Evolutionary conservation across 2,329 filamentous ascomycete genomes (phyloP).

Genomic region (Claviceps sp.): DNA sequence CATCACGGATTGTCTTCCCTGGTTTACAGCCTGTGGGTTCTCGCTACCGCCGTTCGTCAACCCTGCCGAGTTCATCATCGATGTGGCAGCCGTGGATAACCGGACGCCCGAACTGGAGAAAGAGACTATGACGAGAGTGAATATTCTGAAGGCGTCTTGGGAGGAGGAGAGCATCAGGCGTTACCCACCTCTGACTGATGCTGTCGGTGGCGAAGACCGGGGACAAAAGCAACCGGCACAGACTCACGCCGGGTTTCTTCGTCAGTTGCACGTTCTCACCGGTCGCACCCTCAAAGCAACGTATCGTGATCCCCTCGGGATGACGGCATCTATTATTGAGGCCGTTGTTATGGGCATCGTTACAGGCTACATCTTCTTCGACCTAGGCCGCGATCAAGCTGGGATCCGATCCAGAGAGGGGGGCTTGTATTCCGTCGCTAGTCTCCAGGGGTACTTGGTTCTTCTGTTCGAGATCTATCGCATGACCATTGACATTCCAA

Average conservation of each 20-base stretch:
- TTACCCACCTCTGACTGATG: constrained; percentile 12
- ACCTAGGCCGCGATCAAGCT: constrained; percentile 49
- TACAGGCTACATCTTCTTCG: constrained; percentile 59
- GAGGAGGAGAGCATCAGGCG: constrained; percentile 20
- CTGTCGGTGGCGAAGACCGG: constrained; percentile 1
- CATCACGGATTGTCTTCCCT: constrained; percentile 42
- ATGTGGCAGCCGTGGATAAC: constrained; percentile 61
- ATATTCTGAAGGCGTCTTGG: constrained; percentile 51
- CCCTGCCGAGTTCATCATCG: constrained; percentile 64
- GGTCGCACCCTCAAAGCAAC: constrained; percentile 58
- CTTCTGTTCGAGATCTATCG: constrained; percentile 66
- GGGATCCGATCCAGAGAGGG: constrained; percentile 64
- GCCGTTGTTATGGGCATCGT: constrained; percentile 58
- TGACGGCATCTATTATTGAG: constrained; percentile 56
- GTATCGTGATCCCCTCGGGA: constrained; percentile 63
- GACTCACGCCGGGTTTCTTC: constrained; percentile 41
- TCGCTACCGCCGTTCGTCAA: constrained; percentile 60
- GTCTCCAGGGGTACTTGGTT: constrained; percentile 63
- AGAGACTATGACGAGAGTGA: constrained; percentile 44
- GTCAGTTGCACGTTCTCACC: constrained; percentile 54
- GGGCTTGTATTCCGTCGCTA: constrained; percentile 57
- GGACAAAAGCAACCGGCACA: constrained; percentile 13
- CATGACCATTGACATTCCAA: constrained; percentile 58
- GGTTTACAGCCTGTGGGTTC: constrained; percentile 50
- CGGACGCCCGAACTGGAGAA: constrained; percentile 53